Evolutionary conservation across 148 eudicot species (phyloP), one percentile per base, ranked within the genome.

Genomic region (Beta vulgaris): DNA sequence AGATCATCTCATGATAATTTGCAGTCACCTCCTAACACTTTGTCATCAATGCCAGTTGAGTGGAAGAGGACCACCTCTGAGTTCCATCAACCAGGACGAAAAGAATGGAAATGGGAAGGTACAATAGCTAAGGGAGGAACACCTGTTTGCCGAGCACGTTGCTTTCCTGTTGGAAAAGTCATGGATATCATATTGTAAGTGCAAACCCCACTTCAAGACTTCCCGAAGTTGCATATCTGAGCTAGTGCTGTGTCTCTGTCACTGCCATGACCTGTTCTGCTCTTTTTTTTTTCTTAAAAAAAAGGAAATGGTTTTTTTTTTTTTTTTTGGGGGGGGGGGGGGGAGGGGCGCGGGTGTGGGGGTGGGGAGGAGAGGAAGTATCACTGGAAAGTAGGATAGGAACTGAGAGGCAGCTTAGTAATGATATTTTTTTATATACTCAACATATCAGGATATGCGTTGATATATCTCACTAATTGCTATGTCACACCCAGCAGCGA

Each of bases 81-180:
- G 72, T 72, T 73, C 55, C 87, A 83, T 54, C 80, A 62, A 44
- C 76, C 82, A 13, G 73, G 89, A 73, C 28, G 48, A 43, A 84
- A 73, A 71, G 74, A 72, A 67, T 92, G 97, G 97, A 92, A 85
- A 79, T 92, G 97, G 97, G 94, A 92, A 82, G 97, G 97, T 57
- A 87, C 85, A 35, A 87, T 92, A 77, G 97, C 95, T 42, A 92
- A 92, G 86, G 95, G 92, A 62, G 97, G 97, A 70, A 86, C 87
- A 71, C 77, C 93, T 54, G 86, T 92, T 78, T 92, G 97, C 78
- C 95, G 85, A 67, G 97, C 95, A 67, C 95, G 97, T 49, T 92
- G 97, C 79, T 88, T 92, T 81, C 97, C 95, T 25, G 94, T 90
- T 72, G 97, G 97, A 68, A 90, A 84, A 85, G 86, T 84, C 76